A percentile compares a stretch with the other conserved stretches of the same genome.
These are phyloP conservation scores for Trichoderma sp. DNA, from an alignment of 2,329 filamentous ascomycete species.

Conservation along the genomic window DNA sequence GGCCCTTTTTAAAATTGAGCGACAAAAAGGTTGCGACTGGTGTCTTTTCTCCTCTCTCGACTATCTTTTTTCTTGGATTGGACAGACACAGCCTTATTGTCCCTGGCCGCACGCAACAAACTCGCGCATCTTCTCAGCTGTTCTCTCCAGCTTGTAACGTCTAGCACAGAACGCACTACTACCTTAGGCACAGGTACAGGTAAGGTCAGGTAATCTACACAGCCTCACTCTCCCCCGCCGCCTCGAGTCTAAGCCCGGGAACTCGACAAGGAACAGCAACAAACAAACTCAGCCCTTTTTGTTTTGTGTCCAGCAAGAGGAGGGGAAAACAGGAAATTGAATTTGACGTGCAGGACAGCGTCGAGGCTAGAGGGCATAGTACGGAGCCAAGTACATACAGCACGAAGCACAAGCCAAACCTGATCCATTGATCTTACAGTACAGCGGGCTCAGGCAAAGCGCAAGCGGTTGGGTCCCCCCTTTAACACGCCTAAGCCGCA, in stretches of 20 bases:
- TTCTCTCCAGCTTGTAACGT: neutral
- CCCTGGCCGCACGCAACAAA: neutral
- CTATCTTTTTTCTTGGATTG: neutral
- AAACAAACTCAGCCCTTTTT: neutral
- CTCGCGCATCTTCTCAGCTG: neutral
- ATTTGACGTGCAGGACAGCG: neutral
- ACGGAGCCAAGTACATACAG: too few relatives aligned
- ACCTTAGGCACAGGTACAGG: neutral
- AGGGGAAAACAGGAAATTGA: neutral
- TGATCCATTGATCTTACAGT: neutral
- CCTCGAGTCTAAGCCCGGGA: constrained; percentile 5
- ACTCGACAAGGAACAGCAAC: neutral
- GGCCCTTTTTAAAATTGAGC: neutral
- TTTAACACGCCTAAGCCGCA: neutral
- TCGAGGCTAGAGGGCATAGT: neutral
- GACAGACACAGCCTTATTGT: neutral
- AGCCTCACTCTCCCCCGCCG: constrained; percentile 18
- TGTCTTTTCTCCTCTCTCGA: neutral
- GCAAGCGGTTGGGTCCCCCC: neutral
- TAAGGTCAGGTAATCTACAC: neutral
- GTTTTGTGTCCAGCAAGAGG: neutral
- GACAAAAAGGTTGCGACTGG: neutral
- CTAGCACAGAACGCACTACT: neutral
- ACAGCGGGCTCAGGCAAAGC: neutral
- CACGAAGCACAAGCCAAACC: neutral